Conservation (phyloP, 2,329 filamentous ascomycete species). For the Diaporthe vaccinii region DNA sequence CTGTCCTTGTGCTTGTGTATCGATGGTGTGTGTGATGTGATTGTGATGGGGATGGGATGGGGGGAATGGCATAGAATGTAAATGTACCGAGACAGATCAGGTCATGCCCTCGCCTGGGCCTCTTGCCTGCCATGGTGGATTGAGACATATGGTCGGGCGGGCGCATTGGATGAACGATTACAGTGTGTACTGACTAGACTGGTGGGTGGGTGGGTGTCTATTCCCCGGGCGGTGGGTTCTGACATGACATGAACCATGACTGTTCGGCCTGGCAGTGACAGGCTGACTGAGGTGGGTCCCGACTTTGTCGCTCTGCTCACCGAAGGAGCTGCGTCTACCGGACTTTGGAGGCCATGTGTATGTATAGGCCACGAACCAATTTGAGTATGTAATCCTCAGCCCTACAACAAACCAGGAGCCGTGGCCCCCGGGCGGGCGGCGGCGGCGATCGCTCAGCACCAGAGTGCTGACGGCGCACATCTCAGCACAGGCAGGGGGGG, state of each 20-base stretch:
- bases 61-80: neutral
- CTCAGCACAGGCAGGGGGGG: slow-evolving; percentile 16
- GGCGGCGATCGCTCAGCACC: slow-evolving; percentile 31
- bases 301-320: neutral
- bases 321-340: neutral
- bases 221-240: slow-evolving; percentile 16
- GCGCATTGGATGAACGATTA: neutral
- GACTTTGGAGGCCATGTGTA: no score
- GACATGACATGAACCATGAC: slow-evolving; percentile 22
- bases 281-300: slow-evolving; percentile 28
- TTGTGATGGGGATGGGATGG: neutral
- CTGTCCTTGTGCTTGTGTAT: neutral
- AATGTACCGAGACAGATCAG: slow-evolving; percentile 5
- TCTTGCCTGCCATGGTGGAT: neutral
- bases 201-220: neutral
- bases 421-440: neutral
- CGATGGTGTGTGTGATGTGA: neutral
- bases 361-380: neutral
- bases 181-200: neutral
- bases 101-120: neutral
- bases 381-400: slow-evolving; percentile 32
- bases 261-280: neutral
- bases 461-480: slow-evolving; percentile 31
- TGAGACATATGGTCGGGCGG: slow-evolving; percentile 5
- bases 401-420: slow-evolving; percentile 37